Conservation (phyloP, 305 asterid species). For the Coffea humblotiana region DNA sequence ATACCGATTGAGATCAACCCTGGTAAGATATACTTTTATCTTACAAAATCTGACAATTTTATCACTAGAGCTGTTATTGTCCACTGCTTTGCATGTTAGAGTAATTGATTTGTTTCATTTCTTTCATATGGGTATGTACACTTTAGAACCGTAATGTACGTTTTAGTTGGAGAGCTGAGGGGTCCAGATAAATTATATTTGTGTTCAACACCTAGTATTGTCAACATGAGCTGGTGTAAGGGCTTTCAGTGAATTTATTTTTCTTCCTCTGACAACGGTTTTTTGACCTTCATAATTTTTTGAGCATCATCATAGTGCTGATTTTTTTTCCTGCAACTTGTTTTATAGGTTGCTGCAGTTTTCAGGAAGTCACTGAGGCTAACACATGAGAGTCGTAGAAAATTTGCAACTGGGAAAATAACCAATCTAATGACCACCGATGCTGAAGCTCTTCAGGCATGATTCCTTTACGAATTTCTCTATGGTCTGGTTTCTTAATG, state of each 20-base stretch:
- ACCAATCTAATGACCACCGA: constrained; percentile 97
- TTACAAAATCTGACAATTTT: not conserved
- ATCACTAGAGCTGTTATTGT: not conserved
- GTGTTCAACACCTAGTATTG: not conserved
- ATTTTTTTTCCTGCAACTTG: constrained; percentile 1
- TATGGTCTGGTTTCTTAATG: constrained; percentile 9
- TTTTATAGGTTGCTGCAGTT: constrained; percentile 85
- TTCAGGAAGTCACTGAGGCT: constrained; percentile 86
- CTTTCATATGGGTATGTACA: not conserved
- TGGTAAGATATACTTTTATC: constrained; percentile 48
- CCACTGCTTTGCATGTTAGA: not conserved
- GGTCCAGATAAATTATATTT: not conserved
- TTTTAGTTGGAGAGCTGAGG: not conserved
- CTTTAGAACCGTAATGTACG: not conserved
- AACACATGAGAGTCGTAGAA: constrained; percentile 92
- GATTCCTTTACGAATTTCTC: constrained; percentile 8
- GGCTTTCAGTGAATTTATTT: not conserved
- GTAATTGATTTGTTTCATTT: not conserved
- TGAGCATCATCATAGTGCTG: not conserved
- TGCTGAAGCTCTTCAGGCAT: constrained; percentile 96
- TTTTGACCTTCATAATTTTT: not conserved
- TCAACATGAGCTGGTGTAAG: not conserved
- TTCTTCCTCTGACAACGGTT: not conserved
- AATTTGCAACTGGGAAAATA: constrained; percentile 79
- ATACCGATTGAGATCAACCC: constrained; percentile 82